Conservation (phyloP, 2,329 filamentous ascomycete genomes). For the Colletotrichum melonis region DNA sequence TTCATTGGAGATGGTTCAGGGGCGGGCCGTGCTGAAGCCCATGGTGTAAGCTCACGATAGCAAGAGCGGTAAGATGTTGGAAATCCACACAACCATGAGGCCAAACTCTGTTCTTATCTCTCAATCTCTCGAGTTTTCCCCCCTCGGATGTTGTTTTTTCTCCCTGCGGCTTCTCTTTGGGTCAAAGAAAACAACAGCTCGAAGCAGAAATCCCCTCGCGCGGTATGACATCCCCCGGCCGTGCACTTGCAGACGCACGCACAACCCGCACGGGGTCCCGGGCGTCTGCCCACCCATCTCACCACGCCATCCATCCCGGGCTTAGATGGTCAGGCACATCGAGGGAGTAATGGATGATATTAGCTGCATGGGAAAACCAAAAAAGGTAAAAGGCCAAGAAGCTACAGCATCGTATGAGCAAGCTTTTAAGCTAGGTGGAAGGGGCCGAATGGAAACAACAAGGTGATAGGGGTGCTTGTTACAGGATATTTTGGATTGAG, state of each 20-base stretch:
- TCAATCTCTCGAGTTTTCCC: not conserved
- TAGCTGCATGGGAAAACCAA: not conserved
- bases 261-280: not conserved
- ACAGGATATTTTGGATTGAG: not conserved
- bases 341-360: not conserved
- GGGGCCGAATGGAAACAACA: not conserved
- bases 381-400: not conserved
- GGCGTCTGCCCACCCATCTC: not conserved
- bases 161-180: not conserved
- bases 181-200: not conserved
- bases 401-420: not conserved
- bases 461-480: not conserved
- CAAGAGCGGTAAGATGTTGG: not conserved
- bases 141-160: not conserved
- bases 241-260: not conserved
- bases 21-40: not conserved
- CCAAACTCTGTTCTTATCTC: not conserved
- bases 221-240: not conserved
- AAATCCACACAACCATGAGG: not conserved
- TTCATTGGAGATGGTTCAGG: too few species aligned
- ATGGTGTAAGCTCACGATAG: not conserved
- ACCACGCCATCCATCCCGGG: not conserved
- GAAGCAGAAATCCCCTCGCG: not conserved
- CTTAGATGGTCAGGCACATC: not conserved
- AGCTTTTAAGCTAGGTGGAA: not conserved